phyloP scores from a whole-genome alignment of 768 basidiomycete genomes.

The Hericium coralloides region DNA sequence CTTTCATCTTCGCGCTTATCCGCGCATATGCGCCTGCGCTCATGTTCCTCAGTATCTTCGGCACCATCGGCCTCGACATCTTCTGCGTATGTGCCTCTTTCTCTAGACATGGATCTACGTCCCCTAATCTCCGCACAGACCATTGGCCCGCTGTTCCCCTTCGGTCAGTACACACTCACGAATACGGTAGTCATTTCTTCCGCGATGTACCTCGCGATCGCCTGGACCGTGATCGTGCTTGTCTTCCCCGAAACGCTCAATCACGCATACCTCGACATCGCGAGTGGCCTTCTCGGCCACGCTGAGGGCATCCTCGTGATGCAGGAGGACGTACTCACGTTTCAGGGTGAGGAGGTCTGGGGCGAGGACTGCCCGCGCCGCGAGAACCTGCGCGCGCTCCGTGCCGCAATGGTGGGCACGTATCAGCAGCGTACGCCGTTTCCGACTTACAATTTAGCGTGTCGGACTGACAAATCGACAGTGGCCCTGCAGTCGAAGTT shows the following conservation, averaged over 20 bases:
- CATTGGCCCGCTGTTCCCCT: constrained; percentile 43
- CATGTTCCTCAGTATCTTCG: constrained; percentile 36
- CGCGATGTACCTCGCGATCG: constrained; percentile 39
- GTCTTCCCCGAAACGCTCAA: constrained; percentile 47
- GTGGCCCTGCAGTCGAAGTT: constrained; percentile 27
- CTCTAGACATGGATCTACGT: neutral
- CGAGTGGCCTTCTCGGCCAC: constrained; percentile 23
- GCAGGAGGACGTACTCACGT: constrained; percentile 24
- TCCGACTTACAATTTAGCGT: neutral
- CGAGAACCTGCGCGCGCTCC: constrained; percentile 14
- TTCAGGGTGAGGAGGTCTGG: constrained; percentile 14
- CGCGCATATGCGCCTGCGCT: constrained; percentile 40
- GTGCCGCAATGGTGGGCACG: constrained; percentile 16
- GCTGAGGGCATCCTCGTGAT: constrained; percentile 22
- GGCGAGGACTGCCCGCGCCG: constrained; percentile 14
- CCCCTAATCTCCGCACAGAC: constrained; percentile 17
- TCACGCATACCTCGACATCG: constrained; percentile 26
- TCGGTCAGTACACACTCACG: constrained; percentile 33
- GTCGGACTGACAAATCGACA: constrained; percentile 8
- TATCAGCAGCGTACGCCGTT: constrained; percentile 22
- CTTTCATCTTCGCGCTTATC: constrained; percentile 34
- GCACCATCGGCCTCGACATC: constrained; percentile 37
- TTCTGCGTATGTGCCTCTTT: constrained; percentile 25
- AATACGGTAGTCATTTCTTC: constrained; percentile 36
- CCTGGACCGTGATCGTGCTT: constrained; percentile 32